Percentiles rank a stretch among this genome's conserved stretches.
Conservation (phyloP, 2,329 filamentous ascomycete species). For the Lachnellula cervina region DNA sequence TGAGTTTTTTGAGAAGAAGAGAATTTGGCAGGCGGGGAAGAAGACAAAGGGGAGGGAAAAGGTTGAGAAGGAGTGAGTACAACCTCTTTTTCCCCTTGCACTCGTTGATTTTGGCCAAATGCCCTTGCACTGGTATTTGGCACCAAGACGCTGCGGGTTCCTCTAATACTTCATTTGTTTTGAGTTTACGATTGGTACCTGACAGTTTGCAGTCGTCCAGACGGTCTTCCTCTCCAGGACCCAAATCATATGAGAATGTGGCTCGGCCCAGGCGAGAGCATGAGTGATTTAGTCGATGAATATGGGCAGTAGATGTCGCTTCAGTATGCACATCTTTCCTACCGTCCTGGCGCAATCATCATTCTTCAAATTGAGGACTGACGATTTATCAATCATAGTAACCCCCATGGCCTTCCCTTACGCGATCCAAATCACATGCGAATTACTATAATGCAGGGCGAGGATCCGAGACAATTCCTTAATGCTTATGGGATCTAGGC, state of each 20-base stretch:
- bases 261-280: conserved; percentile 1
- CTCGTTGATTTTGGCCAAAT: not conserved
- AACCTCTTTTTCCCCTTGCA: not conserved
- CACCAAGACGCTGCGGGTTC: too few species aligned
- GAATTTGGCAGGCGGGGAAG: conserved; percentile 12
- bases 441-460: not conserved
- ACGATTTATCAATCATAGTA: not conserved
- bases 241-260: conserved; percentile 3
- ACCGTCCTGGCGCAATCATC: not conserved
- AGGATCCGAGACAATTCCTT: not conserved
- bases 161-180: too few species aligned
- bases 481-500: not conserved
- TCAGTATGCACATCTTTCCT: not conserved
- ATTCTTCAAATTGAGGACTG: not conserved
- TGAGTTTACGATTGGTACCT: not conserved
- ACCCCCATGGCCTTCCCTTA: not conserved
- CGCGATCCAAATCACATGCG: not conserved
- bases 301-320: not conserved
- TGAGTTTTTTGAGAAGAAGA: conserved; percentile 17
- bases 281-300: conserved; percentile 1
- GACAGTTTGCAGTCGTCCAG: not conserved
- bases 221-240: conserved; percentile 3
- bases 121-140: too few species aligned
- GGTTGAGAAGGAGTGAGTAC: conserved; percentile 7
- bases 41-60: conserved; percentile 9